These are phyloP conservation scores for Vigna angularis DNA, from an alignment of 306 rosid species.

Conservation along the genomic window DNA sequence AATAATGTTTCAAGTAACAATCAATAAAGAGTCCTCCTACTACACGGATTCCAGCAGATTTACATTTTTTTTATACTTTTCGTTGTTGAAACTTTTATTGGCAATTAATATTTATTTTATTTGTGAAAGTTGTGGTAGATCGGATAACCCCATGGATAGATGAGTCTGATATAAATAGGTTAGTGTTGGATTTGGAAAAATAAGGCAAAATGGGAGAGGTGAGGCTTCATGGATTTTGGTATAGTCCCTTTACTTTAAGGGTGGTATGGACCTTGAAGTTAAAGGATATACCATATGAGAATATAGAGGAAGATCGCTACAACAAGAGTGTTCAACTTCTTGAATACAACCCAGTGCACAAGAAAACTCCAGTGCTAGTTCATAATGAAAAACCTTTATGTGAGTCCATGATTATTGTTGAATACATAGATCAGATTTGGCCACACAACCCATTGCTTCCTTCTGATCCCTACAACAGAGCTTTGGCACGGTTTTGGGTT, in stretches of 20 bases:
- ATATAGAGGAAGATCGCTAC: conserved; percentile 60
- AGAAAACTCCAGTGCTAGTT: conserved; percentile 62
- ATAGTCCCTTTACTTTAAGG: conserved; percentile 54
- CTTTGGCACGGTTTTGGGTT: conserved; percentile 63
- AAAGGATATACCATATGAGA: conserved; percentile 58
- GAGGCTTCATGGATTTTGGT: conserved; percentile 63
- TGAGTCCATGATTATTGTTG: conserved; percentile 60
- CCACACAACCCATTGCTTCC: conserved; percentile 59
- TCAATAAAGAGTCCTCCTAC: too few species aligned
- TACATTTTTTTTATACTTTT: background rate
- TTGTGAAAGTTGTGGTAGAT: background rate
- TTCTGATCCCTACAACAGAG: conserved; percentile 53
- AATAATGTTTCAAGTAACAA: too few species aligned
- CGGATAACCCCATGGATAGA: background rate
- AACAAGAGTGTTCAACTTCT: conserved; percentile 58
- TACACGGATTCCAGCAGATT: too few species aligned
- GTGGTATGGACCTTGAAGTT: conserved; percentile 63
- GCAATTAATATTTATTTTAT: background rate
- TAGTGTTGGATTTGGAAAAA: background rate
- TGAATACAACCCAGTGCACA: conserved; percentile 58
- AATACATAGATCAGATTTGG: conserved; percentile 64
- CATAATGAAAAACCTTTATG: conserved; percentile 59
- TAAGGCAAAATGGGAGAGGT: conserved; percentile 35
- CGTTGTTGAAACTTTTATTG: background rate
- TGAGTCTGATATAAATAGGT: background rate